A percentile compares a stretch with the other conserved stretches of the same genome.
These are phyloP conservation scores for Henningerozyma blattae DNA, from an alignment of 805 yeast genomes.

Conservation along the genomic window DNA sequence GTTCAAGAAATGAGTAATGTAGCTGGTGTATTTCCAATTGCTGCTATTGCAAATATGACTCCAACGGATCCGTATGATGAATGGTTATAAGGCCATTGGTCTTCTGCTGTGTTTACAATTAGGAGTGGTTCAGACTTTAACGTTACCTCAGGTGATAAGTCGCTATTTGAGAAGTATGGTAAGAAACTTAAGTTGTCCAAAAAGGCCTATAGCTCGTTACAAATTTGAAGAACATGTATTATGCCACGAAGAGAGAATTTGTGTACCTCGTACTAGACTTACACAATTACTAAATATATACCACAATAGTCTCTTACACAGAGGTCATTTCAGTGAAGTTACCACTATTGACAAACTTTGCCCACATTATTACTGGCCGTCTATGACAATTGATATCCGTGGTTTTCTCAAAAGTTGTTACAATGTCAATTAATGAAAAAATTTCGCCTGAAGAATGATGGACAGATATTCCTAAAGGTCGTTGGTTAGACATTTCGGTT, in stretches of 20 bases:
- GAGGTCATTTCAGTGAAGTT: conserved; percentile 8
- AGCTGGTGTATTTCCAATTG: not conserved
- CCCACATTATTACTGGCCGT: conserved; percentile 5
- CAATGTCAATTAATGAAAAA: conserved; percentile 4
- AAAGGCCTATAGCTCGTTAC: not conserved
- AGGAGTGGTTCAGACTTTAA: too few species aligned
- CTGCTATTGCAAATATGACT: not conserved
- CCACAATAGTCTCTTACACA: conserved; percentile 3
- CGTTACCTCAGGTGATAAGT: not conserved
- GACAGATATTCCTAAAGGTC: conserved; percentile 6
- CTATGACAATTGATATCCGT: not conserved
- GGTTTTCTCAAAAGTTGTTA: conserved; percentile 2
- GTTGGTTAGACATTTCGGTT: conserved; percentile 11
- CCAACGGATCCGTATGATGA: not conserved
- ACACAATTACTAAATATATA: not conserved
- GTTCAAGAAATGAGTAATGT: too few species aligned
- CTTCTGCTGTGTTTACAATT: not conserved
- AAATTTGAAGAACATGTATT: not conserved
- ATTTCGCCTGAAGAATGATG: conserved; percentile 3
- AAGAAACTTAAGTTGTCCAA: not conserved
- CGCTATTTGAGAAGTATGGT: not conserved
- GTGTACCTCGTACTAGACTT: not conserved
- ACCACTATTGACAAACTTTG: conserved; percentile 3
- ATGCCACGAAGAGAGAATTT: not conserved
- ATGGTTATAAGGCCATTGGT: not conserved